Conservation (phyloP, 192 early-diverging fungal species). For the Coemansia sp. region DNA sequence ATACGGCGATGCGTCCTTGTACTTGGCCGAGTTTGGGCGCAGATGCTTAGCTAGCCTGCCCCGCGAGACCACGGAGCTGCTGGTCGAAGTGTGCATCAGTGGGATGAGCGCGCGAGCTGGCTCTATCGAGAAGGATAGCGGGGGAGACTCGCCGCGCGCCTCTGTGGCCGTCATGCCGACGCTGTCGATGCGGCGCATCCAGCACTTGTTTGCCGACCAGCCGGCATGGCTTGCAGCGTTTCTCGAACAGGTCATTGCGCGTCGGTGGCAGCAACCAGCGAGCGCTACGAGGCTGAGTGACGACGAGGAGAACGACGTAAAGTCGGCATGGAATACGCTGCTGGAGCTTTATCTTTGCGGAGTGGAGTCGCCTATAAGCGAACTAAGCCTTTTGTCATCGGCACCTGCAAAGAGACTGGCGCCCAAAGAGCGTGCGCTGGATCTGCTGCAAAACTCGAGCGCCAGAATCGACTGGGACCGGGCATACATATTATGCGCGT, state of each 20-base stretch:
- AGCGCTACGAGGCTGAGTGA: conserved; percentile 14
- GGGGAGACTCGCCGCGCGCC: not conserved
- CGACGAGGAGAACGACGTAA: conserved; percentile 59
- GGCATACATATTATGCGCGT: conserved; percentile 86
- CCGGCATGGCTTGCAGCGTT: conserved; percentile 77
- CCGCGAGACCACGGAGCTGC: conserved; percentile 41
- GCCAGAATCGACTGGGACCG: conserved; percentile 87
- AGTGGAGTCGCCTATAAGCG: conserved; percentile 41
- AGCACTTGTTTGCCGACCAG: conserved; percentile 85
- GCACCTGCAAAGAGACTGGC: conserved; percentile 10
- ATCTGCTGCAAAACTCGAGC: conserved; percentile 64
- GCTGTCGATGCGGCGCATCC: conserved; percentile 64
- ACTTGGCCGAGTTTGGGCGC: conserved; percentile 47
- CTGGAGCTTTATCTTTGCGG: conserved; percentile 83
- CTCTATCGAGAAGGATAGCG: not conserved
- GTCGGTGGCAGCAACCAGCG: conserved; percentile 59
- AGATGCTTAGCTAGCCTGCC: conserved; percentile 38
- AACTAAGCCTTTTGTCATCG: not conserved
- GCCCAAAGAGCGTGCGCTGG: conserved; percentile 63
- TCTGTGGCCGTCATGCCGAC: not conserved
- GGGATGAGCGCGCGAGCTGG: conserved; percentile 31
- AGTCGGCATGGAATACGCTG: conserved; percentile 85
- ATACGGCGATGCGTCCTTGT: conserved; percentile 25
- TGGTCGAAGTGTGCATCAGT: conserved; percentile 45
- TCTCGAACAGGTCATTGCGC: conserved; percentile 78